Percentiles rank a stretch among this genome's conserved stretches.
phyloP scores from a whole-genome alignment of 257 asterid genomes.

The Capsicum chinense region DNA sequence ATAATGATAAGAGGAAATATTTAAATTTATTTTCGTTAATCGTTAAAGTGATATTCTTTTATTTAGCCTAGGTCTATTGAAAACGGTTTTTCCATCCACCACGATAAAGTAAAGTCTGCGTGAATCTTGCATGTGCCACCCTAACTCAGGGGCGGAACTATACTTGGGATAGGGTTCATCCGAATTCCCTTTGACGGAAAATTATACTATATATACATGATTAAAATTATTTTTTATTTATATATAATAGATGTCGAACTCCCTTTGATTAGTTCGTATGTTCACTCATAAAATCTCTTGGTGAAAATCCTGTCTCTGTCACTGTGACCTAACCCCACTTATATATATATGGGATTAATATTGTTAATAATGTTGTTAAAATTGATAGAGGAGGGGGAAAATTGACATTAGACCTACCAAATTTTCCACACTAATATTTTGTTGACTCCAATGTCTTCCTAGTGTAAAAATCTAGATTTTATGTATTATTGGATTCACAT shows the following conservation, averaged over 20 bases:
- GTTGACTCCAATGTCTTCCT: neutral
- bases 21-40: neutral
- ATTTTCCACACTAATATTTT: neutral
- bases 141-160: too few relatives aligned
- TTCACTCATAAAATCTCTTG: too few relatives aligned
- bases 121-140: too few relatives aligned
- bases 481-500: neutral
- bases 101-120: neutral
- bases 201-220: too few relatives aligned
- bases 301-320: too few relatives aligned
- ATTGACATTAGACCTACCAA: neutral
- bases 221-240: too few relatives aligned
- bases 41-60: neutral
- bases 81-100: rapidly evolving
- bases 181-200: too few relatives aligned
- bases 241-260: too few relatives aligned
- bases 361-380: neutral
- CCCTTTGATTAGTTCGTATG: too few relatives aligned
- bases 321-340: neutral
- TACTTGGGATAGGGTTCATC: too few relatives aligned
- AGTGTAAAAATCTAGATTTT: neutral
- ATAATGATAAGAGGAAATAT: neutral
- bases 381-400: neutral
- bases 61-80: neutral
- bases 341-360: neutral